Percentiles rank a stretch among this genome's conserved stretches.
phyloP scores from a whole-genome alignment of 2,329 filamentous ascomycete species.

The Zarea fungicola region DNA sequence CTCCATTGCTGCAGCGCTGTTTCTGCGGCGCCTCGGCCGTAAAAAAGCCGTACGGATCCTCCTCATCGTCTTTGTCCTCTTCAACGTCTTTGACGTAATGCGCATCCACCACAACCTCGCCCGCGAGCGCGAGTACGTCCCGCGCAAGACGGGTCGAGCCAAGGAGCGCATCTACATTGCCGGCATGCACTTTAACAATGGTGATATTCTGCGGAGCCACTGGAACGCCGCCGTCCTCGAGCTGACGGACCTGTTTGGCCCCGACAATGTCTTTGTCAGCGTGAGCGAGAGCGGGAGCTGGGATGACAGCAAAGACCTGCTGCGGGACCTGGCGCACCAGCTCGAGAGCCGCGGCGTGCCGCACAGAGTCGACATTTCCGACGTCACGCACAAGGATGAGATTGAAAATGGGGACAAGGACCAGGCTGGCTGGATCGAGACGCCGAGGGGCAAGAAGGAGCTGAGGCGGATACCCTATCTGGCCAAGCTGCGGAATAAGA shows the following conservation, averaged over 20 bases:
- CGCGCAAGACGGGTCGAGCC: constrained; percentile 20
- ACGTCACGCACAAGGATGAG: constrained; percentile 54
- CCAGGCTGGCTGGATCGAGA: constrained; percentile 58
- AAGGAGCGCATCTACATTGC: constrained; percentile 58
- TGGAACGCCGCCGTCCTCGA: constrained; percentile 59
- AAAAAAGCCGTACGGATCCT: constrained; percentile 29
- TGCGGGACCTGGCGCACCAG: constrained; percentile 50
- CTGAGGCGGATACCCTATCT: constrained; percentile 65
- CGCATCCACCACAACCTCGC: constrained; percentile 31
- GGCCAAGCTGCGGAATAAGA: constrained; percentile 57
- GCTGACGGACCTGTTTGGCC: constrained; percentile 51
- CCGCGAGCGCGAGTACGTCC: constrained; percentile 21
- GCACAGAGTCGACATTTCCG: constrained; percentile 52
- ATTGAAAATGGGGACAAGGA: constrained; percentile 38
- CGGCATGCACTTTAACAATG: constrained; percentile 65
- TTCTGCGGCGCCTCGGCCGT: constrained; percentile 33
- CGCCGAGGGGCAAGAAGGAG: constrained; percentile 47
- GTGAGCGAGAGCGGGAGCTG: constrained; percentile 65
- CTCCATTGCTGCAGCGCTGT: constrained; percentile 27
- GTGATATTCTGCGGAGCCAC: constrained; percentile 50
- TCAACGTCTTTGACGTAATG: constrained; percentile 35
- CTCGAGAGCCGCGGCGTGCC: constrained; percentile 48
- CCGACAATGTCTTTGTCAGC: constrained; percentile 62
- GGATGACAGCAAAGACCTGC: constrained; percentile 60
- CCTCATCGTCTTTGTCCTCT: constrained; percentile 29